Evolutionary conservation across 306 rosid species (phyloP).

Genomic region (Fagus crenata): DNA sequence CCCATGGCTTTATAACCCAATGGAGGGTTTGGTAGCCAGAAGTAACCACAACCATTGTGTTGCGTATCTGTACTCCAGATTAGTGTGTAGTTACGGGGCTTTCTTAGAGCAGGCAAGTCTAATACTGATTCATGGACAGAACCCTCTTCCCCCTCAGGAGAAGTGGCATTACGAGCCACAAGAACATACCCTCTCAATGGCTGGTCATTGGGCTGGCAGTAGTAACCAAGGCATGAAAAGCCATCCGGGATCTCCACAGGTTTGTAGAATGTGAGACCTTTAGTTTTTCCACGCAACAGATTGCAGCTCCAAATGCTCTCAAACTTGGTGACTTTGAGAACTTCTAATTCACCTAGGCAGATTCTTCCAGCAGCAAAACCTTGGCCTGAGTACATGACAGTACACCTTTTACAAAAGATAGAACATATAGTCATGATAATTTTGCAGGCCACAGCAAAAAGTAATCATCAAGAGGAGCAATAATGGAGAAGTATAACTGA

Average conservation of each 20-base stretch:
- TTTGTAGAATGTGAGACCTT: conserved; percentile 66
- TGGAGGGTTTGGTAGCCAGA: conserved; percentile 90
- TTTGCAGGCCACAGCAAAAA: conserved; percentile 7
- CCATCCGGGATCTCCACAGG: conserved; percentile 71
- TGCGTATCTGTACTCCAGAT: conserved; percentile 63
- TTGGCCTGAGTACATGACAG: conserved; percentile 50
- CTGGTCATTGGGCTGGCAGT: conserved; percentile 59
- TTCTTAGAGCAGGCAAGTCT: conserved; percentile 54
- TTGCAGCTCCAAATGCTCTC: conserved; percentile 64
- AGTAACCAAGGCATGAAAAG: conserved; percentile 80
- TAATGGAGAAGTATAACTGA: not conserved
- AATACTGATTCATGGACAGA: conserved; percentile 1
- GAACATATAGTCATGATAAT: conserved; percentile 20
- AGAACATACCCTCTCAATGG: conserved; percentile 73
- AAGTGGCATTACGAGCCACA: conserved; percentile 53
- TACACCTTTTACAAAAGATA: conserved; percentile 26
- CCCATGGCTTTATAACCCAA: conserved; percentile 82
- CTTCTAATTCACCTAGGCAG: conserved; percentile 75
- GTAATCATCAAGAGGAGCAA: not conserved
- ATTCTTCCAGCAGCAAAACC: conserved; percentile 74
- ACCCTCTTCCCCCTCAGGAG: conserved; percentile 29
- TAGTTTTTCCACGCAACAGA: conserved; percentile 42
- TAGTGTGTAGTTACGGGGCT: conserved; percentile 60
- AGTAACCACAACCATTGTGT: conserved; percentile 57
- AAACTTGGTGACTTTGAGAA: conserved; percentile 45